Base-by-base conservation (phyloP, 306 rosid genomes). In the Trichosanthes truncata region DNA sequence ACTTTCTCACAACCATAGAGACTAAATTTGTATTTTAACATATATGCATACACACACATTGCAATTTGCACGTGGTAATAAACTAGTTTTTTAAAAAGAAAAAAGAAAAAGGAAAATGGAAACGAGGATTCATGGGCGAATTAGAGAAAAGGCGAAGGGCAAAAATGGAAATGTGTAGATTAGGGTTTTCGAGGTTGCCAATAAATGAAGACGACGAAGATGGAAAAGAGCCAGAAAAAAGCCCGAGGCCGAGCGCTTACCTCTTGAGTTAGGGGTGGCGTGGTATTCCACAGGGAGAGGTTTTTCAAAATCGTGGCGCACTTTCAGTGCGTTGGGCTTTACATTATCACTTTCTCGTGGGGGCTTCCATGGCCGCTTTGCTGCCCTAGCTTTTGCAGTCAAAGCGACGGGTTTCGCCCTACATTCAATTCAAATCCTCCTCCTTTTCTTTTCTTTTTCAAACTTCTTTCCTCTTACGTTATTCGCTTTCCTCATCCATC, bases 211-310 rank as follows among this genome's bases (percentile, higher is more conserved):
- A 46, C 0, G 80, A 35, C 9, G 62, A 10, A 40, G 55, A 21
- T 1, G 17, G 10, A 9, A 2, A 3, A 13, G 2, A 4, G 14
- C 17, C 6, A 40, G 51, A 38, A 18, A 31, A 1, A 11, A 25
- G 89, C 78, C 87, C 83, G 55, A 82, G 89, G 89, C 89, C 85
- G 89, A 77, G 89, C 87, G 82, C 85, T 84, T 76, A 74, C 85
- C 84, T 82, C 87, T 62, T 82, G 80, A 84, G 85, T 52, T 40
- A 81, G 89, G 55, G 85, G 87, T 72, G 84, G 89, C 84, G 89
- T 86, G 89, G 89, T 86, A 86, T 86, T 86, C 87, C 89, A 84
- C 84, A 48, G 84, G 79, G 85, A 81, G 82, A 86, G 87, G 89
- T 83, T 84, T 36, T 77, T 66, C 7, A 9, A 69, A 21, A 11